Percentiles rank a stretch among this genome's conserved stretches.
Evolutionary conservation across 805 yeast genomes (phyloP).

Genomic region (Wickerhamomyces xylosicus): DNA sequence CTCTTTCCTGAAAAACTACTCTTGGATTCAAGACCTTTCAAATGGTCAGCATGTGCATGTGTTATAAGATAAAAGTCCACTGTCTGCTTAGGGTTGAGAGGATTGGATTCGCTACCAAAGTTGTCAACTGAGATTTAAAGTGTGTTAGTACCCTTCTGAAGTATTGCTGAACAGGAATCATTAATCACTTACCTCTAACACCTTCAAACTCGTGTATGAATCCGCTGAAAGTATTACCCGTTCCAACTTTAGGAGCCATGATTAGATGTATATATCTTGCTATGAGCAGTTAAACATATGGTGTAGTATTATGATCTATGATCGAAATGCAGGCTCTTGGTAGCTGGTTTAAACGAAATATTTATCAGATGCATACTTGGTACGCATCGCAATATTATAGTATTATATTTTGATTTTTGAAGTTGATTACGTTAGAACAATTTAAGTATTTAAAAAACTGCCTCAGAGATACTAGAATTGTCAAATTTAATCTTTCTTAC

Average conservation of each 20-base stretch:
- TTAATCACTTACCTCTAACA: conserved; percentile 25
- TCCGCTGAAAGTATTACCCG: conserved; percentile 29
- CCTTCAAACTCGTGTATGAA: conserved; percentile 36
- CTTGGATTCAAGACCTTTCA: conserved; percentile 31
- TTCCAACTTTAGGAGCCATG: background rate
- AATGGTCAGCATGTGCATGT: conserved; percentile 47
- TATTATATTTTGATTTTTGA: too few species aligned
- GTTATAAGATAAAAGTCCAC: conserved; percentile 28
- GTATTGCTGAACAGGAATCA: conserved; percentile 13
- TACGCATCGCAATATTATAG: too few species aligned
- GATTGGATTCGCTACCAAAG: conserved; percentile 19
- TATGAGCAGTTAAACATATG: background rate
- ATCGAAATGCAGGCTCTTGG: too few species aligned
- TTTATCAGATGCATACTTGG: too few species aligned
- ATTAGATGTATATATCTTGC: background rate
- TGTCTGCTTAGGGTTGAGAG: background rate
- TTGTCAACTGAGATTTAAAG: conserved; percentile 6
- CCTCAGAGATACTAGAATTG: too few species aligned
- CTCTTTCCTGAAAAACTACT: conserved; percentile 26
- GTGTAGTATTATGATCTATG: too few species aligned
- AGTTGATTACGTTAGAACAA: too few species aligned
- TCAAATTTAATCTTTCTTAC: too few species aligned
- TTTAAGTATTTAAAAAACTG: too few species aligned
- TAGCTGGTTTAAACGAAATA: too few species aligned
- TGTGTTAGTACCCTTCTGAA: conserved; percentile 5